Base-by-base conservation (phyloP, 192 early-diverging fungal species). In the Gamsiella multidivaricata region DNA sequence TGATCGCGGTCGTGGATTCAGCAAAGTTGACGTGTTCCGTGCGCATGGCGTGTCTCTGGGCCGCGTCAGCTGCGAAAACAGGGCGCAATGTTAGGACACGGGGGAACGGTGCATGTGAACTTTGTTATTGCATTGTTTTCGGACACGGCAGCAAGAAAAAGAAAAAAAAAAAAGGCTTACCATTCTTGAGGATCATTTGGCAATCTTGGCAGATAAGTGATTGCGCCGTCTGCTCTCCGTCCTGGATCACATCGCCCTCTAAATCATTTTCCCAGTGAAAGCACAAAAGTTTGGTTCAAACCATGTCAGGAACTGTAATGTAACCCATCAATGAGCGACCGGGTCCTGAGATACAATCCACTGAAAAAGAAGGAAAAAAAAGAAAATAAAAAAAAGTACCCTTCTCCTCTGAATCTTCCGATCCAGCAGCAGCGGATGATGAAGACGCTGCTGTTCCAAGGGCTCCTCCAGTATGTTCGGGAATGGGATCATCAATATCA, bases 161-260 rank as follows among this genome's bases (percentile, higher is more conserved):
- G 33, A 42, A 42, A 50, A 28, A 66, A 59, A 6, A 18, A 54
- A 47, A 70, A 51, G 17, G 32, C 34, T 59, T 87, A 89, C 90
- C 84, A 80, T 96, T 92, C 37, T 88, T 81, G 41, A 96, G 82
- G n/a, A 96, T 62, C 60, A 90, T 87, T 41, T 89, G 85, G 61
- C 94, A 96, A 58, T 95, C 94, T 46, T 95, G 88, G 78, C 94
- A 96, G 34, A 88, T 75, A 31, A 96, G 81, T 41, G 88, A 91
- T 43, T 95, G 88, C 0, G 94, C 91, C 15, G 92, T 94, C 52
- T 88, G 91, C 60, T 94, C 88, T 12, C 88, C 89, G 60, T 85
- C 85, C 20, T 84, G 69, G 64, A 93, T 92, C 46, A 88, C 89
- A 43, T 85, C 92, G 28, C 82, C 85, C 52, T 81, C 82, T 62